phyloP scores from a whole-genome alignment of 805 yeast genomes.

The Ogataea ganodermae region DNA sequence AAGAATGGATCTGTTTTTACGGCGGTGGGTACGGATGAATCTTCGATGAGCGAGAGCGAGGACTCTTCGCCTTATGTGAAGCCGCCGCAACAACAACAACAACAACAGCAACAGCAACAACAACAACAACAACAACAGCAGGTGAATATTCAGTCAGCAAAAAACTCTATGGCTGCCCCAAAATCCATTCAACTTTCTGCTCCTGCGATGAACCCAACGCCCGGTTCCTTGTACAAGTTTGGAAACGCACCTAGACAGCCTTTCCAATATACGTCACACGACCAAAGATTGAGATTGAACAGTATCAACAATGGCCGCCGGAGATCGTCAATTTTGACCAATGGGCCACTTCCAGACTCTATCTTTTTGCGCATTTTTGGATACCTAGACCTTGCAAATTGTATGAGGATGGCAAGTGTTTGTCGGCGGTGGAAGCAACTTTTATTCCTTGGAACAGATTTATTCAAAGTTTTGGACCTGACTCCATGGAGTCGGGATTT shows the following conservation, averaged over 20 bases:
- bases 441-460: conserved; percentile 54
- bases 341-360: conserved; percentile 64
- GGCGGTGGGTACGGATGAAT: conserved; percentile 1
- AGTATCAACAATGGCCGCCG: conserved; percentile 45
- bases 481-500: conserved; percentile 62
- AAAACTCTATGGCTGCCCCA: not conserved
- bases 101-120: not conserved
- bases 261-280: conserved; percentile 57
- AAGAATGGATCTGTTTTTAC: conserved; percentile 13
- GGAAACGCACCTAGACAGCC: conserved; percentile 25
- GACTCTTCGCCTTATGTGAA: not conserved
- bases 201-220: conserved; percentile 31
- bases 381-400: conserved; percentile 53
- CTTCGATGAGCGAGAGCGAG: not conserved
- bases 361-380: conserved; percentile 56
- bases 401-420: conserved; percentile 60
- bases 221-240: conserved; percentile 32
- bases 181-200: conserved; percentile 17
- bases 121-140: no score
- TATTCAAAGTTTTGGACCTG: conserved; percentile 56
- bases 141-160: not conserved
- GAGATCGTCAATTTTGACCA: conserved; percentile 57
- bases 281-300: conserved; percentile 52
- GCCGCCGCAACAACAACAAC: not conserved
- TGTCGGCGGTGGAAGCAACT: conserved; percentile 71